A percentile compares a stretch with the other conserved stretches of the same genome.
These are phyloP conservation scores for Simplicillium sp. DNA, from an alignment of 2,329 filamentous ascomycete species.

Conservation along the genomic window DNA sequence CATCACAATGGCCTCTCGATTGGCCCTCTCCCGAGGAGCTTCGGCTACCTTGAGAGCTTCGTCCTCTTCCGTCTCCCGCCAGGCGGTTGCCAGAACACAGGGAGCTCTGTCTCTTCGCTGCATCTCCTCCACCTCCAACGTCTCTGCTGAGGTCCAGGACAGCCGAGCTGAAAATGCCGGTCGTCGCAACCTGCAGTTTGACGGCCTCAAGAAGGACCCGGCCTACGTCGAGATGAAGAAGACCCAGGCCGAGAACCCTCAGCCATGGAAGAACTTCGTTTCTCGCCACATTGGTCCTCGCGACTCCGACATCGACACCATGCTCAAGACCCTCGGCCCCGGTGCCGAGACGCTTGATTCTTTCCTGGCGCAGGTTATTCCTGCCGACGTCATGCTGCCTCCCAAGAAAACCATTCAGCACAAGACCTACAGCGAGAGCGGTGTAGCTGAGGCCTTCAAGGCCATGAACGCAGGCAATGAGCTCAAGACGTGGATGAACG, in stretches of 20 bases:
- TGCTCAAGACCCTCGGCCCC: constrained; percentile 73
- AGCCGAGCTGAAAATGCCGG: neutral
- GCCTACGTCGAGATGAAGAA: constrained; percentile 13
- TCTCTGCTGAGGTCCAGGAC: constrained; percentile 5
- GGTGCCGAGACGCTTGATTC: constrained; percentile 66
- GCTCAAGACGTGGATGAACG: constrained; percentile 61
- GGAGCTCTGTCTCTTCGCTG: constrained; percentile 6
- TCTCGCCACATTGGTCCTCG: constrained; percentile 83
- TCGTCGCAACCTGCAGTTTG: constrained; percentile 6
- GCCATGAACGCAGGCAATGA: constrained; percentile 25
- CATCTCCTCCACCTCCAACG: constrained; percentile 9
- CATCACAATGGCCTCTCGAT: constrained; percentile 16
- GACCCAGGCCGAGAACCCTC: constrained; percentile 9
- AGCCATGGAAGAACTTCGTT: constrained; percentile 43
- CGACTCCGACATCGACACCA: constrained; percentile 56
- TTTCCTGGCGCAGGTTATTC: constrained; percentile 78
- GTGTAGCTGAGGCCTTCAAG: constrained; percentile 17
- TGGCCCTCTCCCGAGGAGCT: constrained; percentile 13
- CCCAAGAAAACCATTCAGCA: constrained; percentile 27
- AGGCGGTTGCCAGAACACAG: constrained; percentile 9
- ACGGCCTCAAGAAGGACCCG: constrained; percentile 11
- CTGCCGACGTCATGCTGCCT: constrained; percentile 56
- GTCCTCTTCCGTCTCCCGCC: constrained; percentile 7
- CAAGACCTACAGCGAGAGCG: constrained; percentile 40
- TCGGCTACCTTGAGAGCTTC: constrained; percentile 10